Conservation (phyloP, 2,329 filamentous ascomycete genomes). For the Xylariaceae sp. region DNA sequence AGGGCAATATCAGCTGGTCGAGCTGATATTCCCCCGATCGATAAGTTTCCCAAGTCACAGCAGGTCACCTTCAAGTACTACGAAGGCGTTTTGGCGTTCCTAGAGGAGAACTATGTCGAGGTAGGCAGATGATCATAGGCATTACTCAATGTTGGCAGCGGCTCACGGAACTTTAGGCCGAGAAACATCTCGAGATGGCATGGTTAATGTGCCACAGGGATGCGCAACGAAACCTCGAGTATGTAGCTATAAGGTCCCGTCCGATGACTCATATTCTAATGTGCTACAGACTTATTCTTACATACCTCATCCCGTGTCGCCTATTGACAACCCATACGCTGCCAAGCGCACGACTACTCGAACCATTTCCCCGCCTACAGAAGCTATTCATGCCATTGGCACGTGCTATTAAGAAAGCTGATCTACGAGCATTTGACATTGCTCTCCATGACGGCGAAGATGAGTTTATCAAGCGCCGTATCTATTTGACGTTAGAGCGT, state of each 20-base stretch:
- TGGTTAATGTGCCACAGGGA: slow-evolving; percentile 81
- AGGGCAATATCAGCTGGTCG: slow-evolving; percentile 79
- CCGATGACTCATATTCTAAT: slow-evolving; percentile 34
- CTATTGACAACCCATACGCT: slow-evolving; percentile 87
- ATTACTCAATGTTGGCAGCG: neutral
- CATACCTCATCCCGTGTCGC: slow-evolving; percentile 92
- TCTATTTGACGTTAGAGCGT: slow-evolving; percentile 93
- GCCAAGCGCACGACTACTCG: slow-evolving; percentile 74
- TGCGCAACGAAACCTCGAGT: slow-evolving; percentile 82
- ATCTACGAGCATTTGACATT: slow-evolving; percentile 82
- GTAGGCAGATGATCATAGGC: slow-evolving; percentile 53
- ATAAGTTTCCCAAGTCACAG: slow-evolving; percentile 85
- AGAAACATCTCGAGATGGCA: slow-evolving; percentile 79
- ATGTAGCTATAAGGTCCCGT: slow-evolving; percentile 39
- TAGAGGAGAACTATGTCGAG: slow-evolving; percentile 90
- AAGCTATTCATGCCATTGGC: slow-evolving; percentile 80
- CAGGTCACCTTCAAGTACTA: slow-evolving; percentile 97
- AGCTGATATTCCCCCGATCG: slow-evolving; percentile 80
- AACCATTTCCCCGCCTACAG: slow-evolving; percentile 77
- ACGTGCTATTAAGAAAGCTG: slow-evolving; percentile 79
- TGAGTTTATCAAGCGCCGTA: slow-evolving; percentile 91
- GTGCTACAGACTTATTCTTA: slow-evolving; percentile 78
- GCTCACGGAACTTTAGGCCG: slow-evolving; percentile 61
- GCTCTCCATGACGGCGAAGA: slow-evolving; percentile 83
- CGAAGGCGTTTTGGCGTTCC: slow-evolving; percentile 87